Percentiles rank a stretch among this genome's conserved stretches.
phyloP scores from a whole-genome alignment of 2,329 filamentous ascomycete species.

The Cadophora luteo-olivacea region DNA sequence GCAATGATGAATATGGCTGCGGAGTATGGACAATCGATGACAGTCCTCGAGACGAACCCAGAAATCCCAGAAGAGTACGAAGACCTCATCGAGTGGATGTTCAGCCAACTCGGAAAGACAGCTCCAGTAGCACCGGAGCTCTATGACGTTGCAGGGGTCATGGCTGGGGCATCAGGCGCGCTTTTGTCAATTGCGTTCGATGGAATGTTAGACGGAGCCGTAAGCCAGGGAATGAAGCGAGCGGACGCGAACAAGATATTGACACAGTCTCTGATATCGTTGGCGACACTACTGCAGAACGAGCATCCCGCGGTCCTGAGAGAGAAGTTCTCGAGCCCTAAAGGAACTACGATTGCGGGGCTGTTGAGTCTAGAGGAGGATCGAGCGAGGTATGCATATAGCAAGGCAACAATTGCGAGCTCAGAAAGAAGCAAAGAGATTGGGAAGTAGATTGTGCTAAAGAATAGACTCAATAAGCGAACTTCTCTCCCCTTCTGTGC shows the following conservation, averaged over 20 bases:
- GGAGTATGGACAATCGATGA: conserved; percentile 81
- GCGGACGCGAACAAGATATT: conserved; percentile 78
- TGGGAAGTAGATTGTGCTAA: conserved; percentile 18
- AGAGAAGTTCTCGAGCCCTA: conserved; percentile 78
- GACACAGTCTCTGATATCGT: conserved; percentile 72
- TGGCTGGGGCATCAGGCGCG: conserved; percentile 77
- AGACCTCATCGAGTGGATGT: conserved; percentile 75
- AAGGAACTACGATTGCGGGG: conserved; percentile 79
- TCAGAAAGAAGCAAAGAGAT: conserved; percentile 53
- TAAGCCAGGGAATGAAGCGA: conserved; percentile 78
- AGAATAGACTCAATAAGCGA: not conserved
- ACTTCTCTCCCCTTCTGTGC: not conserved
- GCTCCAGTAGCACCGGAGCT: conserved; percentile 68
- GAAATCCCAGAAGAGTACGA: conserved; percentile 61
- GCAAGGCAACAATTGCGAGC: conserved; percentile 72
- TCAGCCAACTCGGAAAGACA: conserved; percentile 74
- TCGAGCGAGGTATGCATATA: conserved; percentile 68
- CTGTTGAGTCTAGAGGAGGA: conserved; percentile 78
- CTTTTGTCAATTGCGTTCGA: conserved; percentile 80
- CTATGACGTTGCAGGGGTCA: conserved; percentile 76
- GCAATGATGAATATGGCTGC: conserved; percentile 88
- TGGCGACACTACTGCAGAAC: conserved; percentile 55
- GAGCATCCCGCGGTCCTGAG: conserved; percentile 78
- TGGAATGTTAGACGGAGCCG: conserved; percentile 77
- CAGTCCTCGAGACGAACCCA: conserved; percentile 64